Evolutionary conservation across 129 eudicot genomes (phyloP), one percentile per base, ranked within the genome.

Genomic region (Artemisia annua): DNA sequence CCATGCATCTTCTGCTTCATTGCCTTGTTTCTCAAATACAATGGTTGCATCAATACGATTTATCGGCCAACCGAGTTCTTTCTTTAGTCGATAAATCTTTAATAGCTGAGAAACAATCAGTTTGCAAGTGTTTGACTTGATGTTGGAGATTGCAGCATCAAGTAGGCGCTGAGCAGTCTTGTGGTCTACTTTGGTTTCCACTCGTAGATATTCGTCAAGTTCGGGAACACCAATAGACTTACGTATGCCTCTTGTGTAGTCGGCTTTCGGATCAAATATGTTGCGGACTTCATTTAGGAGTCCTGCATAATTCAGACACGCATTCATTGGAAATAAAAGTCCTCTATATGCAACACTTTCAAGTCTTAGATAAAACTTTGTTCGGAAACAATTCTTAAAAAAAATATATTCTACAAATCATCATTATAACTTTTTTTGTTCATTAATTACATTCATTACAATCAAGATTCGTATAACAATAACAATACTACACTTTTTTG

Each of bases 251-350:
- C 19, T 61, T 11, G 19, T 20, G 61, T 80, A 75, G 52, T 75
- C 69, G 17, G 76, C 72, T 26, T 54, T 58, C 22, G 69, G 68
- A 22, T 39, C 59, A 54, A 19, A 75, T 5, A 68, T 24, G 11
- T 4, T 24, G 10, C 81, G 7, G 7, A 81, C 77, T 15, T 80
- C 84, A 8, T 69, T 73, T 13, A 81, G 73, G 48, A 70, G 51
- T 53, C 71, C 58, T 67, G 35, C 58, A 20, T 48, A 19, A 10
- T 65, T 24, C 26, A 24, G 26, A 26, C 43, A 62, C 13, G 67
- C 13, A 60, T 61, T 61, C 26, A 24, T 24, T 24, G 26, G 26
- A 24, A 24, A 24, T 24, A 24, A 24, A 12, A 8, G 56, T 51
- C 16, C 16, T 51, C 3, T 14, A 12, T 51, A 3, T 14, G 56